Evolutionary conservation across 495 filamentous ascomycete species (phyloP), one percentile per base, ranked within the genome.

Genomic region (Penicillium parvum): DNA sequence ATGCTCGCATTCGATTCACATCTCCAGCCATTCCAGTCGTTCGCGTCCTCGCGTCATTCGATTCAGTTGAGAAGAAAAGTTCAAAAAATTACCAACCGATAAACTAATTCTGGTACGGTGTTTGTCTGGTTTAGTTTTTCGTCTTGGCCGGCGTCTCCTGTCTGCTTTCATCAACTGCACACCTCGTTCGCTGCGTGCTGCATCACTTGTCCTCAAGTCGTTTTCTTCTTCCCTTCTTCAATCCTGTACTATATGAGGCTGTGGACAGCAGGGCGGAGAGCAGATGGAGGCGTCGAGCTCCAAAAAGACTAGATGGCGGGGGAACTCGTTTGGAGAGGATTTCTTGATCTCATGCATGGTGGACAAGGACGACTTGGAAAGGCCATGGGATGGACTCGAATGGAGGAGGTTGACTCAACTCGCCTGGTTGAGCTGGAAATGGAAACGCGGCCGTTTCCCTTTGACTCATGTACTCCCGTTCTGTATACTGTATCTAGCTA

Each of bases 221-320:
- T 51, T 55, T 46, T 43, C 16, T 49, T 52, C 34, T 41, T 43
- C 30, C 42, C 35, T 49, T 48, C 16, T 53, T 32, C 39, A 34
- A 35, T 34, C 37, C 35, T 61, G 57, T 61, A 61, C 46, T 40
- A 53, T 61, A 61, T 39, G 28, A 19, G 42, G 49, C 44, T 49
- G 40, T 30, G 57, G 46, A 43, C 40, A 45, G 39, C 20, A 43
- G 47, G 55, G 37, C 23, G 28, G 5, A n/a, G n/a, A n/a, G n/a
- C 11, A 14, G 48, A 17, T 25, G 34, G 42, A 44, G 48, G 30
- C 42, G 39, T 41, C 28, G 42, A 42, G 45, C 50, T 52, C 50
- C 57, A 52, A 60, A 57, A 60, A 55, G 50, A 53, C 49, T 60
- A 60, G 57, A 60, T 47, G 50, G 50, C 42, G 54, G 49, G 44